Evolutionary conservation across 805 yeast genomes (phyloP).

Genomic region (Tetrapisispora namnaoensis): DNA sequence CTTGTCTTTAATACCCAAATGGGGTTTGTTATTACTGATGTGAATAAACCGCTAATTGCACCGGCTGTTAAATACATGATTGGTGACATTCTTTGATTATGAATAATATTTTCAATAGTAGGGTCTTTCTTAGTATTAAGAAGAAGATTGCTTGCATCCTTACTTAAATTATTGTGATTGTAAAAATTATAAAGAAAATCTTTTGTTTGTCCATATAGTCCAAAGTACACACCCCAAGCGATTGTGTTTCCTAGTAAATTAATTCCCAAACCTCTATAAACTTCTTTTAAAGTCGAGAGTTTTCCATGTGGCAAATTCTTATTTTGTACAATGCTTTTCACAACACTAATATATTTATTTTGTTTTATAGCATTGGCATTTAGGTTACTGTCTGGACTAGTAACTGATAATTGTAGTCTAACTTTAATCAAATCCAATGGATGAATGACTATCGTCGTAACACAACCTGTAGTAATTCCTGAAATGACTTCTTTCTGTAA

Average conservation of each 20-base stretch:
- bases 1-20: constrained; percentile 93
- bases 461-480: constrained; percentile 73
- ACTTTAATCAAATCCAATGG: constrained; percentile 84
- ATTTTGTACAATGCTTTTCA: constrained; percentile 15
- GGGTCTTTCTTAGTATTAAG: not conserved
- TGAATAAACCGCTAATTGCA: constrained; percentile 61
- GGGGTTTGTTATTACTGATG: constrained; percentile 79
- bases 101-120: constrained; percentile 3
- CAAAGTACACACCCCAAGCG: constrained; percentile 87
- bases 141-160: not conserved
- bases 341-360: constrained; percentile 22
- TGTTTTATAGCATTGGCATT: constrained; percentile 7
- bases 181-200: constrained; percentile 18
- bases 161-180: constrained; percentile 7
- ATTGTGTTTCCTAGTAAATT: constrained; percentile 74
- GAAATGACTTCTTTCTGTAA: constrained; percentile 49
- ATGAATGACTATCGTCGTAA: constrained; percentile 73
- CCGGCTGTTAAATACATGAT: constrained; percentile 46
- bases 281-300: constrained; percentile 20
- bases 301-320: not conserved
- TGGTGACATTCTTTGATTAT: constrained; percentile 32
- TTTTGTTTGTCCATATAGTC: constrained; percentile 59
- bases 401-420: constrained; percentile 56
- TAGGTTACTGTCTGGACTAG: not conserved
- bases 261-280: constrained; percentile 71